A percentile compares a stretch with the other conserved stretches of the same genome.
phyloP scores from a whole-genome alignment of 73 alveolate species.

The Blepharisma japonicum region DNA sequence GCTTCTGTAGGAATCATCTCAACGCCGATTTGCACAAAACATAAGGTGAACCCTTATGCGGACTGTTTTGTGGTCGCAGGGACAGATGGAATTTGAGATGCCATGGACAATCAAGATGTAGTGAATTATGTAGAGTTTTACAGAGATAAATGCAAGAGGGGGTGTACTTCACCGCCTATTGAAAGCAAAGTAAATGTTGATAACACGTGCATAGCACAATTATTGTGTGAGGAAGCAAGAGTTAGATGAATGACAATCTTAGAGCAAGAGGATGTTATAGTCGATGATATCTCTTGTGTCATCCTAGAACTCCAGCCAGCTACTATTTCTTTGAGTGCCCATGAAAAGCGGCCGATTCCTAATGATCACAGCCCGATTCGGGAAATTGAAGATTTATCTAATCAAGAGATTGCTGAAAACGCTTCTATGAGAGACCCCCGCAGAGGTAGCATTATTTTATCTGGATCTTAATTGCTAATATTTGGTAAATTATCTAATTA shows the following conservation, averaged over 20 bases:
- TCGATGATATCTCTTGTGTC: conserved; percentile 32
- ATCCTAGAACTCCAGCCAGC: neutral
- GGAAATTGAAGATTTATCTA: neutral
- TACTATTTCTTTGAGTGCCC: too few relatives aligned
- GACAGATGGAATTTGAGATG: conserved; percentile 67
- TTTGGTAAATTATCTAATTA: too few relatives aligned
- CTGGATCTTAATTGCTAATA: too few relatives aligned
- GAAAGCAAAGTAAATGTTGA: neutral
- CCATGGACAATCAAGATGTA: conserved; percentile 37
- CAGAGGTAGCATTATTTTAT: neutral
- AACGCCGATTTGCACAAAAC: conserved; percentile 33
- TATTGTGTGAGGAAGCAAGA: conserved; percentile 26
- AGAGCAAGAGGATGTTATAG: conserved; percentile 30
- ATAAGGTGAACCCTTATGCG: conserved; percentile 36
- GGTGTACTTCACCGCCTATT: neutral
- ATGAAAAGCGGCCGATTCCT: too few relatives aligned
- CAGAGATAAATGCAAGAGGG: conserved; percentile 5
- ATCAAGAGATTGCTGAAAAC: neutral
- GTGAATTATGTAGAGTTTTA: neutral
- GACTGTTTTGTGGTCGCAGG: conserved; percentile 81
- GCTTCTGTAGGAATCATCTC: conserved; percentile 26
- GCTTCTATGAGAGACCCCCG: conserved; percentile 5
- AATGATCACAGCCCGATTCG: neutral
- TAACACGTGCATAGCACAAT: conserved; percentile 20
- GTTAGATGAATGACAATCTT: neutral